These are phyloP conservation scores for Rutstroemia sp. DNA, from an alignment of 2,329 filamentous ascomycete species.

Conservation along the genomic window DNA sequence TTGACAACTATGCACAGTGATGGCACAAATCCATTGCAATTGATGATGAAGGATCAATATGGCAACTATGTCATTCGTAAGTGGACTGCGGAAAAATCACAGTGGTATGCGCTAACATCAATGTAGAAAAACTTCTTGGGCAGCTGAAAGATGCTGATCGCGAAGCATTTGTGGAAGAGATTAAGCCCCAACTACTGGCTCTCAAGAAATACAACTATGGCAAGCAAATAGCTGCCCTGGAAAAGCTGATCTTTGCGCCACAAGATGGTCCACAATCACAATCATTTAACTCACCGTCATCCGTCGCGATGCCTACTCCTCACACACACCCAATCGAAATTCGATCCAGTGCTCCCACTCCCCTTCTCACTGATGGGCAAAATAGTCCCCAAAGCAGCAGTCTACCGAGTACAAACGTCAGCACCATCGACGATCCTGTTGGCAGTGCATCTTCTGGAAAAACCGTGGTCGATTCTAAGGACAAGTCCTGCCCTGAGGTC, in stretches of 20 bases:
- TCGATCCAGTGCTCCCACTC: conserved; percentile 52
- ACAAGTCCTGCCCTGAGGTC: conserved; percentile 22
- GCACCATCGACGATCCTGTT: conserved; percentile 32
- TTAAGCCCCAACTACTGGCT: conserved; percentile 52
- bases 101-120: conserved; percentile 4
- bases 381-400: conserved; percentile 63
- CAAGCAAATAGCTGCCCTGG: conserved; percentile 59
- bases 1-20: conserved; percentile 54
- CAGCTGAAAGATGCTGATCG: conserved; percentile 54
- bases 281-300: conserved; percentile 15
- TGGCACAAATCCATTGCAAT: conserved; percentile 62
- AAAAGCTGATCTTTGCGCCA: conserved; percentile 41
- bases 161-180: conserved; percentile 51
- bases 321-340: conserved; percentile 35
- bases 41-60: conserved; percentile 82
- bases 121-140: conserved; percentile 71
- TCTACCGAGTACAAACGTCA: conserved; percentile 55
- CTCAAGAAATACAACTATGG: conserved; percentile 58
- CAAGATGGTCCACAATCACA: conserved; percentile 7
- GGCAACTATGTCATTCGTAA: conserved; percentile 96
- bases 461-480: conserved; percentile 12
- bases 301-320: conserved; percentile 21
- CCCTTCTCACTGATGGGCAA: conserved; percentile 58
- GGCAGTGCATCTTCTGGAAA: conserved; percentile 20
- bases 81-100: conserved; percentile 32